Conservation (phyloP, 805 yeast species). For the Yarrowia yakushimensis region DNA sequence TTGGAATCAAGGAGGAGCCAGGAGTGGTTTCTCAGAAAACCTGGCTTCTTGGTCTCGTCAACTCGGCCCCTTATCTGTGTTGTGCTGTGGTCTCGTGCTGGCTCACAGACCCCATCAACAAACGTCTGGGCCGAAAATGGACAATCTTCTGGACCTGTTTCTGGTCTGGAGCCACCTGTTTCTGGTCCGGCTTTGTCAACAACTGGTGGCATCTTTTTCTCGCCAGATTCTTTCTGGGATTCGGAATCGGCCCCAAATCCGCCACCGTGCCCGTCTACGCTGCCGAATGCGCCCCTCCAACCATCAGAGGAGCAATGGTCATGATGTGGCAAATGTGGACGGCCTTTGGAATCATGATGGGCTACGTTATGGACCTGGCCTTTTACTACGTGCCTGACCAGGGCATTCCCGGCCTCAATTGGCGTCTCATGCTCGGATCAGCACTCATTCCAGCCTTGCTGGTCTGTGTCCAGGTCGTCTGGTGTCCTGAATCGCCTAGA, state of each 20-base stretch:
- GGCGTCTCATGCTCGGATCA: constrained; percentile 67
- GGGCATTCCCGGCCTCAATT: constrained; percentile 34
- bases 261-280: constrained; percentile 66
- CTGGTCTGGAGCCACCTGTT: constrained; percentile 55
- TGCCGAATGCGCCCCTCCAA: constrained; percentile 59
- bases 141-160: constrained; percentile 56
- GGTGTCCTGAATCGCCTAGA: constrained; percentile 68
- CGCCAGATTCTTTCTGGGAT: constrained; percentile 57
- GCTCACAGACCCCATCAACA: constrained; percentile 52
- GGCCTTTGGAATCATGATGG: constrained; percentile 70
- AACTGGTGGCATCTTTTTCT: constrained; percentile 59
- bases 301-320: constrained; percentile 59
- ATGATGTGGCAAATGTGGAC: constrained; percentile 75
- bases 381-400: constrained; percentile 35
- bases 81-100: constrained; percentile 56
- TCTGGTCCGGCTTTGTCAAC: constrained; percentile 62
- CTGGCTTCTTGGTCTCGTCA: constrained; percentile 56
- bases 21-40: constrained; percentile 31
- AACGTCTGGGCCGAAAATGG: constrained; percentile 55
- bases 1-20: constrained; percentile 27
- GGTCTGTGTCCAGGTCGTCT: constrained; percentile 49
- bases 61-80: constrained; percentile 64
- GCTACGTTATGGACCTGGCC: constrained; percentile 57
- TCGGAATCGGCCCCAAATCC: constrained; percentile 65
- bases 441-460: constrained; percentile 58